These are phyloP conservation scores for Talaromyces rugulosus DNA, from an alignment of 2,329 filamentous ascomycete species.

Conservation along the genomic window DNA sequence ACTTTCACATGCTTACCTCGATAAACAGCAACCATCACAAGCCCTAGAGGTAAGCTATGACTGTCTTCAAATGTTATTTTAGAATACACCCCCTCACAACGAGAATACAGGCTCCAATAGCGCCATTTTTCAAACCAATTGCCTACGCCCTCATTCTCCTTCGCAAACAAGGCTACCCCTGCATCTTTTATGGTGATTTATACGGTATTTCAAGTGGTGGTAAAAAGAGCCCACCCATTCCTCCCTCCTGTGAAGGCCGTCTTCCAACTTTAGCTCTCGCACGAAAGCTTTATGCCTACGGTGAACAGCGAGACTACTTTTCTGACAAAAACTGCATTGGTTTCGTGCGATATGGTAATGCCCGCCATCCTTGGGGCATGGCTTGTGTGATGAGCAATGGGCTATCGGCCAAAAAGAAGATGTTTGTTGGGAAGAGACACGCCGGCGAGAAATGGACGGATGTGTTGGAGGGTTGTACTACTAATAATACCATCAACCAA, in stretches of 20 bases:
- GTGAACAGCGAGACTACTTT: constrained; percentile 61
- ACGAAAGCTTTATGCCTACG: constrained; percentile 64
- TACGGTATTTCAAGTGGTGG: constrained; percentile 56
- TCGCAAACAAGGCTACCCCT: constrained; percentile 59
- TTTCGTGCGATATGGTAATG: constrained; percentile 50
- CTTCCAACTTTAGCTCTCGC: constrained; percentile 59
- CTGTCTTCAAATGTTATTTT: no score
- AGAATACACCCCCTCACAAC: neutral
- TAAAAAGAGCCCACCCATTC: constrained; percentile 11
- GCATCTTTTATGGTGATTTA: constrained; percentile 67
- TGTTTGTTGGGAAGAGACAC: constrained; percentile 59
- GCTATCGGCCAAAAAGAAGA: constrained; percentile 49
- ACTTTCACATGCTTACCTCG: neutral
- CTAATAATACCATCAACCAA: neutral
- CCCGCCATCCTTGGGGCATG: constrained; percentile 47
- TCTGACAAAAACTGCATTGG: constrained; percentile 59
- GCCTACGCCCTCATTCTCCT: constrained; percentile 70
- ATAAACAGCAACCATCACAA: constrained; percentile 54
- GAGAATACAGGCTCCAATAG: constrained; percentile 51
- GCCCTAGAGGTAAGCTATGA: constrained; percentile 47
- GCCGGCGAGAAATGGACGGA: constrained; percentile 62
- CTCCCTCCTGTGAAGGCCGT: constrained; percentile 45
- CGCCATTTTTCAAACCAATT: constrained; percentile 65
- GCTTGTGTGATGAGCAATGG: constrained; percentile 57
- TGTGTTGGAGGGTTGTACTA: constrained; percentile 49